Evolutionary conservation across 106 monocot genomes (phyloP), one percentile per base, ranked within the genome.

Genomic region (Dendrobium officinale): DNA sequence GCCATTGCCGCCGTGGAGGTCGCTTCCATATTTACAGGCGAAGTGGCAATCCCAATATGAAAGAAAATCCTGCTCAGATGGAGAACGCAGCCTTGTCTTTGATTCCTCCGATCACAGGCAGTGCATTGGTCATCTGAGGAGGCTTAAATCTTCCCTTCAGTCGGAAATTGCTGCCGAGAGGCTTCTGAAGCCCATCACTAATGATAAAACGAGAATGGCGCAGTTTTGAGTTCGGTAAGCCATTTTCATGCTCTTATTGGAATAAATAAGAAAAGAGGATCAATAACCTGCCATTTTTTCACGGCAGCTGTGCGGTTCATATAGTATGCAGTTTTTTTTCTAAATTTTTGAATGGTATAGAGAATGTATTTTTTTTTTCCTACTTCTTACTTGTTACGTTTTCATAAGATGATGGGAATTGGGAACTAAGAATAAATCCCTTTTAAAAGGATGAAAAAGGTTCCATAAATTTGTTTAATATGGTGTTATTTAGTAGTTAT

Each of bases 1-100:
- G 98, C 95, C 95, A 24, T 81, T 99, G 67, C 98, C 98, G 79
- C 98, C 98, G 22, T 99, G 98, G 98, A 86, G 95, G 73, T 95
- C 95, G 10, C 79, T 99, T 75, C 55, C 92, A 48, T 99, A 95
- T 87, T 78, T 99, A 54, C 91, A 92, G 80, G 88, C 98, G 24
- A 99, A 99, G 64, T 95, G 98, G 98, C 78, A 85, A 19, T 95
- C 98, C 44, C 77, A 88, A 7, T 85, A 85, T 41, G 89, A 88
- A 77, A 93, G 94, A 55, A 86, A 77, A 15, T n/a, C 55, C 22
- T 47, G 26, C 49, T 8, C 17, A 3, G 73, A 79, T 33, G 83
- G 75, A 64, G 18, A 20, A 27, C 67, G 67, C 74, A 56, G 42
- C 19, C 66, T 41, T 13, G 9, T 2, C 6, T 16, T 43, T 13